Evolutionary conservation across 257 asterid species (phyloP).

Genomic region (Solanum sejunctum): DNA sequence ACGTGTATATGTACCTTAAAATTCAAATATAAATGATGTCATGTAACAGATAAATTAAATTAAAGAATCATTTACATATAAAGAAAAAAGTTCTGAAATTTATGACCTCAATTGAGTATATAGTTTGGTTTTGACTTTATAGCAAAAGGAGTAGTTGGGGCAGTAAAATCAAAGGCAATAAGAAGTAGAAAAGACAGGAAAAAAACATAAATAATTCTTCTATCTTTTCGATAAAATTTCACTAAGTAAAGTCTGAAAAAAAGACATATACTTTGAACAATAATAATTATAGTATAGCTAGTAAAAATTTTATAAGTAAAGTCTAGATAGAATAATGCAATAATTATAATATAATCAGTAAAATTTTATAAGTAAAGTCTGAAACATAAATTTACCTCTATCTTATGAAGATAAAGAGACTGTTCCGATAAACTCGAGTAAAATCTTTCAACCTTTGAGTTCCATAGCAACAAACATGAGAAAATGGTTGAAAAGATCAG

Average conservation of each 20-base stretch:
- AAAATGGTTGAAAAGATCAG: not conserved
- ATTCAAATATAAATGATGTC: not conserved
- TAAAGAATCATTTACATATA: not conserved
- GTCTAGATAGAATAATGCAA: too few relatives aligned
- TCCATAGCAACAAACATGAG: not conserved
- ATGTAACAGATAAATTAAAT: not conserved
- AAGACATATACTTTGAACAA: too few relatives aligned
- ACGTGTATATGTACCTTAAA: not conserved
- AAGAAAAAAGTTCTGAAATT: not conserved
- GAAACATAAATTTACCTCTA: rapidly evolving
- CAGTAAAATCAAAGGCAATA: not conserved
- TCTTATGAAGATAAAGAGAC: not conserved
- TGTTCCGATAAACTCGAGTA: not conserved
- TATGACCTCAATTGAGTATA: not conserved
- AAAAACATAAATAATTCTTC: not conserved
- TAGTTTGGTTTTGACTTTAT: not conserved
- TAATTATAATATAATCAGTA: not conserved
- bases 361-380: not conserved
- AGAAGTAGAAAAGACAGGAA: not conserved
- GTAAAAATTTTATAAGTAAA: too few relatives aligned
- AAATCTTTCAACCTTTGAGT: not conserved
- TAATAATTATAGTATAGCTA: too few relatives aligned
- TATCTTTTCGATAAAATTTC: not conserved
- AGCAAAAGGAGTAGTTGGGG: not conserved
- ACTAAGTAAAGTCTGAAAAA: not conserved